Evolutionary conservation across 106 monocot species (phyloP).

Genomic region (Narthecium ossifragum): DNA sequence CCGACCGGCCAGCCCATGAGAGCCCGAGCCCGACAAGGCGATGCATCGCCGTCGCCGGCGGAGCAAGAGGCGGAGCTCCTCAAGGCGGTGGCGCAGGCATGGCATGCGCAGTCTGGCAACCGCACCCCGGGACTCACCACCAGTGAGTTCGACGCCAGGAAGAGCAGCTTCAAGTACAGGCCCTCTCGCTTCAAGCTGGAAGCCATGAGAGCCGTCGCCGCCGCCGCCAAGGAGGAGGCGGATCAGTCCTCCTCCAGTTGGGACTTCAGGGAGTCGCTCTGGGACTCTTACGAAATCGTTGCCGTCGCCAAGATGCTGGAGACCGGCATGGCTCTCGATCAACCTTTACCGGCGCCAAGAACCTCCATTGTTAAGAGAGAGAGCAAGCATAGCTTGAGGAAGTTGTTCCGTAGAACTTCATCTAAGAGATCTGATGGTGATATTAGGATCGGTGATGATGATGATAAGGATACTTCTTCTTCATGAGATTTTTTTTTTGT

Average conservation of each 20-base stretch:
- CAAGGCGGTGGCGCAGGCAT: conserved; percentile 65
- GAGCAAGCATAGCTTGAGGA: conserved; percentile 54
- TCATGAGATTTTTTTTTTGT: no score
- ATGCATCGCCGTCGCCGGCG: no score
- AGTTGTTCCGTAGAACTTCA: conserved; percentile 15
- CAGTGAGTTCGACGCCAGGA: conserved; percentile 25
- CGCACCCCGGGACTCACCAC: conserved; percentile 29
- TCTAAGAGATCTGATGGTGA: conserved; percentile 12
- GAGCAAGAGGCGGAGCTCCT: conserved; percentile 38
- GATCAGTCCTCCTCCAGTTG: conserved; percentile 14
- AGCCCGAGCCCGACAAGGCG: no score
- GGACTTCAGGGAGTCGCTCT: conserved; percentile 59
- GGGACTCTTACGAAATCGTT: conserved; percentile 74
- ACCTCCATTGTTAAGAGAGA: conserved; percentile 17
- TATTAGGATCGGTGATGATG: neutral
- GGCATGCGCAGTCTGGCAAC: conserved; percentile 47
- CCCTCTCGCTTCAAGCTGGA: conserved; percentile 45
- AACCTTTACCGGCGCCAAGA: neutral
- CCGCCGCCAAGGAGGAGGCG: conserved; percentile 1
- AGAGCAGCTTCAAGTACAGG: neutral
- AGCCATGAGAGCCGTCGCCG: conserved; percentile 28
- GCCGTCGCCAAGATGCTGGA: conserved; percentile 50
- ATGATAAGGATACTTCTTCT: no score
- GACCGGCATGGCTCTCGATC: conserved; percentile 21
- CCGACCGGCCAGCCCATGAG: no score